phyloP scores from a whole-genome alignment of 2,329 filamentous ascomycete species.

The Paecilomyces niveus region DNA sequence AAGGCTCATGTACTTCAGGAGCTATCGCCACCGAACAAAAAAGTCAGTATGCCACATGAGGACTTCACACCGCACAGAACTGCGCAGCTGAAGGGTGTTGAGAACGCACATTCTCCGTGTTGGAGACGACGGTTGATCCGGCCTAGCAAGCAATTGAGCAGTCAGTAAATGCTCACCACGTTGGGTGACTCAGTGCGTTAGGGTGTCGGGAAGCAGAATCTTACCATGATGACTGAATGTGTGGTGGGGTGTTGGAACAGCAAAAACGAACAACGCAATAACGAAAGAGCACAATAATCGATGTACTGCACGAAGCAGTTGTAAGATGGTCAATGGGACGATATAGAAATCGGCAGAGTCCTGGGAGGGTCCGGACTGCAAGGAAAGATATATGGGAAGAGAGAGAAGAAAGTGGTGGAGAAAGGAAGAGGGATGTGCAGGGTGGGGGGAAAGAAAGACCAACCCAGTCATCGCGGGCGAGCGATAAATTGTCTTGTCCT shows the following conservation, averaged over 20 bases:
- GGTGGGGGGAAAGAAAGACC: neutral
- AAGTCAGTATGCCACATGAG: constrained; percentile 33
- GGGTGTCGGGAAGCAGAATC: constrained; percentile 7
- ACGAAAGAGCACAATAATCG: constrained; percentile 8
- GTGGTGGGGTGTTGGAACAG: neutral
- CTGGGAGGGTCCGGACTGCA: constrained; percentile 7
- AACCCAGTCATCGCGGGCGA: neutral
- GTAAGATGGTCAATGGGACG: constrained; percentile 1
- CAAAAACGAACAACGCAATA: neutral
- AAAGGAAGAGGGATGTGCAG: neutral
- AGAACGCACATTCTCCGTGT: constrained; percentile 40
- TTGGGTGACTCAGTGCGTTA: constrained; percentile 18
- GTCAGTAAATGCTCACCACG: neutral
- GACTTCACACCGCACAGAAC: neutral
- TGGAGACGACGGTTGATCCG: constrained; percentile 39
- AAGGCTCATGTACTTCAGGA: constrained; percentile 85
- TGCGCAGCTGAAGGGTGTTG: neutral
- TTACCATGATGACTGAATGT: constrained; percentile 18
- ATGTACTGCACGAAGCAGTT: neutral
- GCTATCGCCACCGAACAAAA: constrained; percentile 45
- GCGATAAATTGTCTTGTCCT: neutral
- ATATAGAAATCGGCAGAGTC: constrained; percentile 7
- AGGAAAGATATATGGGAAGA: constrained; percentile 12
- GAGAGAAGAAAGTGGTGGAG: constrained; percentile 20
- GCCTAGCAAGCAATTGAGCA: constrained; percentile 15